Percentiles rank a stretch among this genome's conserved stretches.
These are phyloP conservation scores for Paecilomyces dactylethromorphus DNA, from an alignment of 2,329 filamentous ascomycete genomes.

Conservation along the genomic window DNA sequence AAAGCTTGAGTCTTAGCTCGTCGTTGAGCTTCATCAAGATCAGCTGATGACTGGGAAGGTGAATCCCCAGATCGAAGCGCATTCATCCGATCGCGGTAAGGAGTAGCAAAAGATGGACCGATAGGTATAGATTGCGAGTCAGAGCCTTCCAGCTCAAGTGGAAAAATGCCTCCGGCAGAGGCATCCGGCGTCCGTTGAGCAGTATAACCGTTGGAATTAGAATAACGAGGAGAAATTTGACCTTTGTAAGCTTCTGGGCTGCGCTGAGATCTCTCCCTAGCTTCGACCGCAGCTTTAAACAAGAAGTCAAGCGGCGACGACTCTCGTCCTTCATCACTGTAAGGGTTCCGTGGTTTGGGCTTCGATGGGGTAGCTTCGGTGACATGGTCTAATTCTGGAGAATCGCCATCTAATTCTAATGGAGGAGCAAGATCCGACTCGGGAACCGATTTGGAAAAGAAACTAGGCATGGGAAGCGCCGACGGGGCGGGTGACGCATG, in stretches of 20 bases:
- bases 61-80: slow-evolving; percentile 33
- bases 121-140: slow-evolving; percentile 47
- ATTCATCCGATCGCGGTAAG: slow-evolving; percentile 41
- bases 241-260: slow-evolving; percentile 33
- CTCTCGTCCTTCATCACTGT: slow-evolving; percentile 33
- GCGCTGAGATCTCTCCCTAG: slow-evolving; percentile 48
- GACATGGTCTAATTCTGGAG: slow-evolving; percentile 26
- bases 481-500: slow-evolving; percentile 91
- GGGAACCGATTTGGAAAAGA: slow-evolving; percentile 69
- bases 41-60: slow-evolving; percentile 19
- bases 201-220: slow-evolving; percentile 29
- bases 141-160: slow-evolving; percentile 61
- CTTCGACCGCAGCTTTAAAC: slow-evolving; percentile 76
- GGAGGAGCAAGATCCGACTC: slow-evolving; percentile 45
- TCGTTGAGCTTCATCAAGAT: slow-evolving; percentile 32
- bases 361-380: slow-evolving; percentile 39
- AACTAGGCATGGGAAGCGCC: slow-evolving; percentile 82
- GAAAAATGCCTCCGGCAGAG: slow-evolving; percentile 53
- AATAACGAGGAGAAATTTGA: slow-evolving; percentile 49
- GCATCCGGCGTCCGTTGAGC: slow-evolving; percentile 40
- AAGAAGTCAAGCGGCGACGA: slow-evolving; percentile 83
- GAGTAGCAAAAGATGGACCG: slow-evolving; percentile 62
- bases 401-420: slow-evolving; percentile 34
- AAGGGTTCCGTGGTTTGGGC: slow-evolving; percentile 30
- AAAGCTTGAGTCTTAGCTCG: slow-evolving; percentile 38